phyloP scores from a whole-genome alignment of 2,329 filamentous ascomycete species.

The Xylariaceae sp. region DNA sequence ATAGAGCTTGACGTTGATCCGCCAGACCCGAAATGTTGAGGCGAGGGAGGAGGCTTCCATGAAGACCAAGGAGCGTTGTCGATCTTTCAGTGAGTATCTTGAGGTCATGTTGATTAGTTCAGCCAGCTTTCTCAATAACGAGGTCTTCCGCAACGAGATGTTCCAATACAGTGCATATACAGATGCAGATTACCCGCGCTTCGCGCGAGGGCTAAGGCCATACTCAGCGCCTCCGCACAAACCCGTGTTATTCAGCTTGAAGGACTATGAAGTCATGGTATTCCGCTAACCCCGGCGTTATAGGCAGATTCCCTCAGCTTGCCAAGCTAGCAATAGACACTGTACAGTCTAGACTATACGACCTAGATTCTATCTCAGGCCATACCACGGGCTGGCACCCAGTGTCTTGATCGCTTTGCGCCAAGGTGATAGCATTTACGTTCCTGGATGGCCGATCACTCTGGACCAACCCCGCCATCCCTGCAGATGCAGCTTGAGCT shows the following conservation, averaged over 20 bases:
- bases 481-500: neutral
- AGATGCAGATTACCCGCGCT: too few species aligned
- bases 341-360: conserved; percentile 3
- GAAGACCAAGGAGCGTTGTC: too few species aligned
- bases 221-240: neutral
- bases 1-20: too few species aligned
- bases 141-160: too few species aligned
- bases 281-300: conserved; percentile 10
- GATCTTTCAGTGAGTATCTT: too few species aligned
- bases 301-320: conserved; percentile 1
- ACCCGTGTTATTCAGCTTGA: neutral
- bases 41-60: too few species aligned
- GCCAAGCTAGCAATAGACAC: conserved; percentile 2
- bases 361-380: neutral
- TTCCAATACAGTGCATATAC: too few species aligned
- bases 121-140: too few species aligned
- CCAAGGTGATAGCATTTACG: neutral
- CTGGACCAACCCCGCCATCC: neutral
- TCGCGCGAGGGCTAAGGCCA: neutral
- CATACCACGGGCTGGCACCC: neutral
- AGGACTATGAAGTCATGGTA: neutral
- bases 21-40: too few species aligned
- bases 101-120: too few species aligned
- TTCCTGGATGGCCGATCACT: neutral
- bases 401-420: neutral